Evolutionary conservation across 2,329 filamentous ascomycete genomes (phyloP).

Genomic region (Alternaria panax): DNA sequence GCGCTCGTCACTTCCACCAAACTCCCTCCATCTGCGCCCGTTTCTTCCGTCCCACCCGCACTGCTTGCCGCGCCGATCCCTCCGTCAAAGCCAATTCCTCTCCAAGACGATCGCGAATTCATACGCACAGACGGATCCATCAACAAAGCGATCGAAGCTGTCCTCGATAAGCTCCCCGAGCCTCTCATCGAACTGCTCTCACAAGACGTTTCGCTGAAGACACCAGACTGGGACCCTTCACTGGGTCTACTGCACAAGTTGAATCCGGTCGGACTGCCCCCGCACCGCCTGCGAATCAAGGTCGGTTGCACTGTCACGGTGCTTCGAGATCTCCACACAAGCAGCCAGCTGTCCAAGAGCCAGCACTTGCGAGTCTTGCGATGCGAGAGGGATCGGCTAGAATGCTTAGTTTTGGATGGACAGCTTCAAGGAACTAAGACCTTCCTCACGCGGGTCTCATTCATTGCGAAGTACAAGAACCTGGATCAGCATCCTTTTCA

Average conservation of each 20-base stretch:
- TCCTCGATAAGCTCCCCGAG: slow-evolving; percentile 35
- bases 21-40: fast-evolving
- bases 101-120: slow-evolving; percentile 31
- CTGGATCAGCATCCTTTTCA: slow-evolving; percentile 35
- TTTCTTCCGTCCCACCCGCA: neutral
- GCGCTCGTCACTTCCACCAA: too few species aligned
- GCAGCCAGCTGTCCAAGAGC: slow-evolving; percentile 42
- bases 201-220: slow-evolving; percentile 33
- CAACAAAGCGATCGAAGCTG: slow-evolving; percentile 35
- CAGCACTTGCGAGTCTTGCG: slow-evolving; percentile 43
- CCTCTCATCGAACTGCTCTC: slow-evolving; percentile 45
- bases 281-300: slow-evolving; percentile 46
- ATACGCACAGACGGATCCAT: slow-evolving; percentile 42
- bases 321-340: slow-evolving; percentile 38
- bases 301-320: slow-evolving; percentile 41
- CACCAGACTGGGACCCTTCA: slow-evolving; percentile 35
- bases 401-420: slow-evolving; percentile 45
- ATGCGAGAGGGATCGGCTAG: slow-evolving; percentile 37
- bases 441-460: slow-evolving; percentile 38
- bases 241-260: slow-evolving; percentile 40
- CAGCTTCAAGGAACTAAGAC: slow-evolving; percentile 44
- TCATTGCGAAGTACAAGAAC: slow-evolving; percentile 40
- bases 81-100: neutral
- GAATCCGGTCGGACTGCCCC: slow-evolving; percentile 42
- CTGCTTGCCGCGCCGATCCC: neutral